Percentiles rank a stretch among this genome's conserved stretches.
Conservation (phyloP, 805 yeast genomes). For the Monosporozyma yasuniensis region DNA sequence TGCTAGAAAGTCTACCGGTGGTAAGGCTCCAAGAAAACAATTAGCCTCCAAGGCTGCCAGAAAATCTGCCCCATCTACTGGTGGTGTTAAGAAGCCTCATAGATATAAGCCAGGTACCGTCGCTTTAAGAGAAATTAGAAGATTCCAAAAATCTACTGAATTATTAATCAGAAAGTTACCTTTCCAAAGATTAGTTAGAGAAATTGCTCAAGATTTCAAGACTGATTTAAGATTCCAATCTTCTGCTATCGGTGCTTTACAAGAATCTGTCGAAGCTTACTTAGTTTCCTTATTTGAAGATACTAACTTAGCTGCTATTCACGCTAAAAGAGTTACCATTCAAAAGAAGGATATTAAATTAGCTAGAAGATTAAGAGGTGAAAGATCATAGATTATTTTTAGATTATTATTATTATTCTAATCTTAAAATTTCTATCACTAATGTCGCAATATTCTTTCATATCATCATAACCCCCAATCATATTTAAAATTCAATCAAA, state of each 20-base stretch:
- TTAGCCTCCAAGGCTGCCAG: constrained; percentile 88
- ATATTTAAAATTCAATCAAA: background rate
- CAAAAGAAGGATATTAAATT: constrained; percentile 97
- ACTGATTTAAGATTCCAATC: constrained; percentile 94
- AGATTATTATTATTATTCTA: background rate
- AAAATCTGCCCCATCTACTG: constrained; percentile 85
- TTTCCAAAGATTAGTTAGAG: constrained; percentile 94
- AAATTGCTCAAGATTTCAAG: constrained; percentile 90
- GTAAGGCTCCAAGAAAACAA: constrained; percentile 93
- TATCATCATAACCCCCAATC: background rate
- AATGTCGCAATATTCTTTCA: background rate
- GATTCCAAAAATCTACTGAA: constrained; percentile 95
- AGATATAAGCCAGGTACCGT: constrained; percentile 97
- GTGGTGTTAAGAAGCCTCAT: constrained; percentile 92
- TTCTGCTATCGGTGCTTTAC: constrained; percentile 94
- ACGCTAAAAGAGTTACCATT: constrained; percentile 97
- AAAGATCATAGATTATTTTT: constrained; percentile 52
- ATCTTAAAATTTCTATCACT: background rate
- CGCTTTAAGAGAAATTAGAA: constrained; percentile 93
- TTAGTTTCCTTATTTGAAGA: constrained; percentile 93
- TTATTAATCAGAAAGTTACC: constrained; percentile 92
- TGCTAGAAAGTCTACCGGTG: constrained; percentile 92
- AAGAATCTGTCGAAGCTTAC: constrained; percentile 98
- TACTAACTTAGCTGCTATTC: constrained; percentile 96
- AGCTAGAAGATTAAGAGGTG: constrained; percentile 97